A percentile compares a stretch with the other conserved stretches of the same genome.
phyloP scores from a whole-genome alignment of 306 rosid species.

The Trifolium fragiferum region DNA sequence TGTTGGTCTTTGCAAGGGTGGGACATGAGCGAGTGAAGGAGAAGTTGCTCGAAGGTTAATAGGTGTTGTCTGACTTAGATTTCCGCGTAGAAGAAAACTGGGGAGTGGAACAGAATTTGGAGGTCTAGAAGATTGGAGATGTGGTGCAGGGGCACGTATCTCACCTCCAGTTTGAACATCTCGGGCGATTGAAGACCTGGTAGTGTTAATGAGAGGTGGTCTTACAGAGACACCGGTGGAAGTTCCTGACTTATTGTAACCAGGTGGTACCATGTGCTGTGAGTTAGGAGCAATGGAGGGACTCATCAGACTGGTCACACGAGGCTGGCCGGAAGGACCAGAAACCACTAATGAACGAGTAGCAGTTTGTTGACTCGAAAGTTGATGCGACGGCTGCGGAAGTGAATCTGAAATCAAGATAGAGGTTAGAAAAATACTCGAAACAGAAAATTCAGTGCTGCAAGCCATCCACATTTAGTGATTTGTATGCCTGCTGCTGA shows the following conservation, averaged over 20 bases:
- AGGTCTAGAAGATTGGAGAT: constrained; percentile 65
- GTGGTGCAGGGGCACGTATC: constrained; percentile 78
- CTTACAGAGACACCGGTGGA: constrained; percentile 47
- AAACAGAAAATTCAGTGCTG: constrained; percentile 15
- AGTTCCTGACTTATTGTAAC: constrained; percentile 39
- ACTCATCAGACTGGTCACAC: constrained; percentile 45
- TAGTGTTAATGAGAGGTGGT: constrained; percentile 51
- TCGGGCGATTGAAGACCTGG: constrained; percentile 47
- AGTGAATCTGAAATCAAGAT: constrained; percentile 53
- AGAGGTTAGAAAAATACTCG: constrained; percentile 29
- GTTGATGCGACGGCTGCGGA: constrained; percentile 46
- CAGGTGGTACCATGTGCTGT: constrained; percentile 42
- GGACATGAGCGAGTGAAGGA: constrained; percentile 41
- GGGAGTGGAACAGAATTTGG: constrained; percentile 39
- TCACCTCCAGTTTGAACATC: constrained; percentile 51
- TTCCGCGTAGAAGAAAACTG: constrained; percentile 34
- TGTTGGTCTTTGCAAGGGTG: constrained; percentile 38
- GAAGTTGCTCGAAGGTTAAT: constrained; percentile 38
- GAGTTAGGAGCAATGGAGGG: constrained; percentile 36
- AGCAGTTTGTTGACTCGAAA: constrained; percentile 48
- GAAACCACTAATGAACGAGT: constrained; percentile 40
- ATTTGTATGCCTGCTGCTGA: background rate
- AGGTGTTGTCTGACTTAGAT: constrained; percentile 42
- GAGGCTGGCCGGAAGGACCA: constrained; percentile 41
- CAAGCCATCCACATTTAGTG: constrained; percentile 8